Evolutionary conservation across 257 asterid genomes (phyloP), one percentile per base, ranked within the genome.

Genomic region (Nyctanthes arbortristis): DNA sequence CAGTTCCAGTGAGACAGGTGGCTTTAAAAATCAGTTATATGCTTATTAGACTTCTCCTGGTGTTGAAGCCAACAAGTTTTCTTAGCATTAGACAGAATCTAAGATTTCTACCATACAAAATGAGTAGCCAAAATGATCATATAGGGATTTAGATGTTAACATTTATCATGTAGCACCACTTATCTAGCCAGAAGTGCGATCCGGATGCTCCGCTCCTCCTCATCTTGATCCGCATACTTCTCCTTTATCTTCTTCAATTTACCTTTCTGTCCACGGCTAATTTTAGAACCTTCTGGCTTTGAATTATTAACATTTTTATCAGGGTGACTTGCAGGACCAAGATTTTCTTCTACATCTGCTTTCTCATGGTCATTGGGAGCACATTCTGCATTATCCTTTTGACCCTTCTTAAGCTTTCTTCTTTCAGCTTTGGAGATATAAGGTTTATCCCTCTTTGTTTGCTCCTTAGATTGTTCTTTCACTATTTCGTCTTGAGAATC

Each of bases 211-310:
- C 97, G 87, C 80, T 94, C 97, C 80, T 91, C 96, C 77, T 91
- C 99, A 78, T 94, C 99, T 80, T 94, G 99, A 73, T 94, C 96
- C 35, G 97, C 99, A 73, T 94, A 94, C 82, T 94, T 94, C 82
- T 91, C 99, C 82, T 91, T 94, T 71, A 94, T 91, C 79, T 91
- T 91, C 87, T 91, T 94, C 77, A 91, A 78, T 77, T 94, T 94
- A 40, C 96, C 88, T 79, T 72, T 94, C 82, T 89, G 97, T 45
- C 99, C 99, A 61, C 99, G 97, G 74, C 80, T 84, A 73, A 80
- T 56, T 83, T 93, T 93, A 65, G 89, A 93, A 12, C 75, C 72
- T 30, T 75, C 65, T 13, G 84, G 79, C 78, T 84, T 83, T 67
- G 82, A 69, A 40, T 65, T 75, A 34, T 73, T 77, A 56, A 30